A percentile compares a stretch with the other conserved stretches of the same genome.
Evolutionary conservation across 768 basidiomycete species (phyloP).

Genomic region (Termitomyces titanicus): DNA sequence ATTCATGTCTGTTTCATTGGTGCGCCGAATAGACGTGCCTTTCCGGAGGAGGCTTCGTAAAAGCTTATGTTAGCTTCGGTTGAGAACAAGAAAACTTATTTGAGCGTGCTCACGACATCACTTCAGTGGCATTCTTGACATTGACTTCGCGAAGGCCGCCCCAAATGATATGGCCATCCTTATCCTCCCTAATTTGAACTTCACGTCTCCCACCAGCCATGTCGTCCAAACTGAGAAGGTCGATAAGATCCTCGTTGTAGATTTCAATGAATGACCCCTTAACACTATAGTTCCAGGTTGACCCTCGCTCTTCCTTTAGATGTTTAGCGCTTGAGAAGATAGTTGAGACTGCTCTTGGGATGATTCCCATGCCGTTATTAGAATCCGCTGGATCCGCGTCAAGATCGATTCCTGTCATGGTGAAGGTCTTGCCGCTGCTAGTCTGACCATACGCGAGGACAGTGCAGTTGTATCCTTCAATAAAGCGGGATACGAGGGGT

Average conservation of each 20-base stretch:
- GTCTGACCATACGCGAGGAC: constrained; percentile 98
- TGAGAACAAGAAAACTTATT: constrained; percentile 4
- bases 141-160: constrained; percentile 89
- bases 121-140: constrained; percentile 81
- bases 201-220: constrained; percentile 65
- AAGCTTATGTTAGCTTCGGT: constrained; percentile 8
- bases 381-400: constrained; percentile 83
- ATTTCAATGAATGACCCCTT: constrained; percentile 96
- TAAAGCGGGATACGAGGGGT: constrained; percentile 81
- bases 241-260: constrained; percentile 98
- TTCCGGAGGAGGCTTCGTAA: constrained; percentile 72
- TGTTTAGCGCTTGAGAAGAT: constrained; percentile 81
- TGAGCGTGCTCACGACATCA: constrained; percentile 80
- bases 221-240: constrained; percentile 80
- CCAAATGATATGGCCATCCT: constrained; percentile 96
- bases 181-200: constrained; percentile 96
- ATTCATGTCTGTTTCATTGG: constrained; percentile 99
- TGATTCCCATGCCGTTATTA: constrained; percentile 87
- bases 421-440: constrained; percentile 94
- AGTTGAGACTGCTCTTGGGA: constrained; percentile 87
- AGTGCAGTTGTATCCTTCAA: constrained; percentile 96
- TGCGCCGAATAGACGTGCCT: constrained; percentile 87
- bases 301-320: constrained; percentile 70
- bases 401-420: constrained; percentile 95
- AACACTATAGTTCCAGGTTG: constrained; percentile 72